A percentile compares a stretch with the other conserved stretches of the same genome.
phyloP scores from a whole-genome alignment of 2,329 filamentous ascomycete species.

The Cyclaneusma minus region DNA sequence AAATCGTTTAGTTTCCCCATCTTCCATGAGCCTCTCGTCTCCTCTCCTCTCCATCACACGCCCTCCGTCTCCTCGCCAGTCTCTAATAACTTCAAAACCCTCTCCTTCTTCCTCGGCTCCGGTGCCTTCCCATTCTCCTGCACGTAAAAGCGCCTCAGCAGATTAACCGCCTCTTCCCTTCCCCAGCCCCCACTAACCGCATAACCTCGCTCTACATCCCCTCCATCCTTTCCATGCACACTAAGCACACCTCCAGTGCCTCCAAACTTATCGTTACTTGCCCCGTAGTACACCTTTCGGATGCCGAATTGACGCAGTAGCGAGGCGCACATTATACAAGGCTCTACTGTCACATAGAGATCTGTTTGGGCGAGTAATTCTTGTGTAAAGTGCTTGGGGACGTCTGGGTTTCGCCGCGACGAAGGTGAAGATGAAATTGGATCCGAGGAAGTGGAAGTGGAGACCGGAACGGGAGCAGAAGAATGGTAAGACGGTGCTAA shows the following conservation, averaged over 20 bases:
- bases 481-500: conserved; percentile 32
- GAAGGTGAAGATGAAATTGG: conserved; percentile 7
- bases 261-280: conserved; percentile 91
- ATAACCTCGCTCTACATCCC: conserved; percentile 63
- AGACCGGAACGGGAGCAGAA: conserved; percentile 19
- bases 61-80: conserved; percentile 7
- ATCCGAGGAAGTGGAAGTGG: conserved; percentile 13
- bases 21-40: too few species aligned
- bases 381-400: conserved; percentile 55
- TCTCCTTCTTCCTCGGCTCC: conserved; percentile 18
- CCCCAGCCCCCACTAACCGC: conserved; percentile 77
- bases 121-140: conserved; percentile 76
- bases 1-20: too few species aligned
- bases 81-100: conserved; percentile 18
- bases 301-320: conserved; percentile 79
- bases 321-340: conserved; percentile 97
- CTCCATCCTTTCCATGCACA: conserved; percentile 53
- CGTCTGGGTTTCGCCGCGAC: conserved; percentile 33
- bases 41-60: conserved; percentile 2
- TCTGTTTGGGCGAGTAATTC: too few species aligned
- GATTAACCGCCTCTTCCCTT: conserved; percentile 80
- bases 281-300: conserved; percentile 84
- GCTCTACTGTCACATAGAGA: conserved; percentile 95
- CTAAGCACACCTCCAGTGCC: conserved; percentile 88
- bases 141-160: conserved; percentile 88